phyloP scores from a whole-genome alignment of 768 basidiomycete genomes.

The Mycena crocata region DNA sequence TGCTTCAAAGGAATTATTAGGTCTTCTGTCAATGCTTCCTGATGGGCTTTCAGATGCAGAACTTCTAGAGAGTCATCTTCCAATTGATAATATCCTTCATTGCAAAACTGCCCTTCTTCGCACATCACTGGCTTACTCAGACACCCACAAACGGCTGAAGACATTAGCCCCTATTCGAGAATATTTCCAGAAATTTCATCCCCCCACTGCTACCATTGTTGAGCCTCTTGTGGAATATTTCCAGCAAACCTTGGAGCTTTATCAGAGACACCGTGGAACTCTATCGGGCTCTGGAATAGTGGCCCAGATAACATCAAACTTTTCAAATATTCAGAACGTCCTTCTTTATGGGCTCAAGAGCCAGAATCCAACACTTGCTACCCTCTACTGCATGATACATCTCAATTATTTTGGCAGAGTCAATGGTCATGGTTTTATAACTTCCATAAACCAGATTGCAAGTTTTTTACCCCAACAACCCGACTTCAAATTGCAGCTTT shows the following conservation, averaged over 20 bases:
- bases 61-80: not conserved
- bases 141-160: not conserved
- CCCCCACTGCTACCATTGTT: not conserved
- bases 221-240: not conserved
- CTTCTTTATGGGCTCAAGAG: not conserved
- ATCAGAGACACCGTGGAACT: not conserved
- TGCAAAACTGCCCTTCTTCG: slow-evolving; percentile 1
- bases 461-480: not conserved
- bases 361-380: not conserved
- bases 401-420: not conserved
- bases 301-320: not conserved
- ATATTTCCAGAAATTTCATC: not conserved
- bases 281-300: too few relatives aligned
- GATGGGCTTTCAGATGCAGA: slow-evolving; percentile 8
- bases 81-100: not conserved
- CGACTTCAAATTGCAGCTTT: not conserved
- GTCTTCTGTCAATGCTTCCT: not conserved
- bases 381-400: not conserved
- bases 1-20: not conserved
- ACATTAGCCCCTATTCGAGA: not conserved
- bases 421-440: not conserved
- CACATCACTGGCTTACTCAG: not conserved
- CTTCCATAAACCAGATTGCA: not conserved
- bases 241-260: not conserved
- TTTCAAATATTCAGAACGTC: not conserved